Percentiles rank a stretch among this genome's conserved stretches.
Evolutionary conservation across 345 rosid genomes (phyloP).

Genomic region (Moringa oleifera): DNA sequence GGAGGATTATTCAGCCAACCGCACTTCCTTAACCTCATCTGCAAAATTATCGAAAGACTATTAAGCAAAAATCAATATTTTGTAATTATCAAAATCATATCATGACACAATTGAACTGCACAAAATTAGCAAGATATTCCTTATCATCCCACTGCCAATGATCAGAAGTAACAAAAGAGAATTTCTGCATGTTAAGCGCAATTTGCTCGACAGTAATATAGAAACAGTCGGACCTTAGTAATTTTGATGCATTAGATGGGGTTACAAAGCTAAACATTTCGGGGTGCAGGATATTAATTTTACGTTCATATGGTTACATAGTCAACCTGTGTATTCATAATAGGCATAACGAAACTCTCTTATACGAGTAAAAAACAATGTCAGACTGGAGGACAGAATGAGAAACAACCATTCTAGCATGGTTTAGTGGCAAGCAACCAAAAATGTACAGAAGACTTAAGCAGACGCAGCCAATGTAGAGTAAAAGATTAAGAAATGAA

Average conservation of each 20-base stretch:
- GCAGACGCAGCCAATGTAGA: no score
- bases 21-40: constrained; percentile 52
- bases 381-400: not conserved
- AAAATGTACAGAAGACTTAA: no score
- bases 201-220: not conserved
- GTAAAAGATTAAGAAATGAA: no score
- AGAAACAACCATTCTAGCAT: no score
- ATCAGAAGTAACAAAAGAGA: not conserved
- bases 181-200: not conserved
- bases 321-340: not conserved
- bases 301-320: not conserved
- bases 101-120: not conserved
- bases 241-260: not conserved
- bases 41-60: constrained; percentile 8
- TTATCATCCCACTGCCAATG: not conserved
- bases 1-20: constrained; percentile 86
- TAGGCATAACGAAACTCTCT: not conserved
- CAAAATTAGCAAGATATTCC: not conserved
- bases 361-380: not conserved
- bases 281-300: not conserved
- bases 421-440: no score
- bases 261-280: no score
- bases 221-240: not conserved
- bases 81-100: not conserved
- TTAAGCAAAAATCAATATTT: not conserved